A percentile compares a stretch with the other conserved stretches of the same genome.
These are phyloP conservation scores for Rhizopus microsporus DNA, from an alignment of 371 early-diverging fungal genomes.

Conservation along the genomic window DNA sequence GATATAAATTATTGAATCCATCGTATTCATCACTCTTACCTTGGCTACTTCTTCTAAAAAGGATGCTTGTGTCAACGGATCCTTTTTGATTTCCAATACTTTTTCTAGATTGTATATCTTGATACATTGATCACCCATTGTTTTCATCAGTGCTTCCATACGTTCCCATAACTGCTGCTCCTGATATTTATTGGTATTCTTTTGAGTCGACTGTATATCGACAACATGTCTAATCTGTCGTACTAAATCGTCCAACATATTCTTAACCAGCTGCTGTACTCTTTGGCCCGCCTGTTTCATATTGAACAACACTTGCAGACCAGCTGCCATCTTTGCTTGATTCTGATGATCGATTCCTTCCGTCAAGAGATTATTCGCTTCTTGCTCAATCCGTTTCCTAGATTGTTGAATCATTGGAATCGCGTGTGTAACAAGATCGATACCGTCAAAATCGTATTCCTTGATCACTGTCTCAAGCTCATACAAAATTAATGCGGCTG, in stretches of 20 bases:
- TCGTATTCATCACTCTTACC: constrained; percentile 12
- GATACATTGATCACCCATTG: constrained; percentile 67
- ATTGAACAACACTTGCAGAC: constrained; percentile 77
- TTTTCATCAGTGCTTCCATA: constrained; percentile 73
- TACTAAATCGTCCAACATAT: constrained; percentile 51
- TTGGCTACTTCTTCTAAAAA: constrained; percentile 63
- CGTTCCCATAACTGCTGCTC: constrained; percentile 67
- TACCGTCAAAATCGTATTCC: constrained; percentile 67
- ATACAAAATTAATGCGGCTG: constrained; percentile 59
- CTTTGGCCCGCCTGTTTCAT: constrained; percentile 60
- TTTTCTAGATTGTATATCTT: constrained; percentile 76
- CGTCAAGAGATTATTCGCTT: constrained; percentile 59
- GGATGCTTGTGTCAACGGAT: constrained; percentile 64
- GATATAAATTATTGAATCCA: background rate
- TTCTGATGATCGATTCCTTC: constrained; percentile 64
- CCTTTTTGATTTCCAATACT: constrained; percentile 70
- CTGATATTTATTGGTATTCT: constrained; percentile 61
- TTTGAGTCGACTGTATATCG: constrained; percentile 64
- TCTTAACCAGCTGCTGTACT: constrained; percentile 45
- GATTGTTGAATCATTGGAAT: constrained; percentile 47
- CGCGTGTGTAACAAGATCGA: constrained; percentile 64
- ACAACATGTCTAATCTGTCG: constrained; percentile 60
- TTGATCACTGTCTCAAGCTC: constrained; percentile 58
- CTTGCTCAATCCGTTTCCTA: constrained; percentile 47
- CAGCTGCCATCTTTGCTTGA: constrained; percentile 72